phyloP scores from a whole-genome alignment of 1,139 yeast species.

The Saccharomyces pastorianus region DNA sequence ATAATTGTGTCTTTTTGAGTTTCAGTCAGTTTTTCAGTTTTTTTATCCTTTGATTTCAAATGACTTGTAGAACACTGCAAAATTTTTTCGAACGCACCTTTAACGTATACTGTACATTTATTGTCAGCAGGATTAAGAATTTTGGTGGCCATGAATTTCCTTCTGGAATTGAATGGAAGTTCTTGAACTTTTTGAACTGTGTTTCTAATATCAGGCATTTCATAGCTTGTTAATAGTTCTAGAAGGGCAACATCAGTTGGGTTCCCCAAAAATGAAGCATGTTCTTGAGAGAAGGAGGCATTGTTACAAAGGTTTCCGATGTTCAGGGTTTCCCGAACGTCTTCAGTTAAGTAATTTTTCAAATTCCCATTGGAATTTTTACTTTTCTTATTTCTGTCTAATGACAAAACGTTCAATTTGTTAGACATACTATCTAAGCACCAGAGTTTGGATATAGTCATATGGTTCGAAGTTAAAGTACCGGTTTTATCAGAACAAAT shows the following conservation, averaged over 20 bases:
- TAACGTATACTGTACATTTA: conserved; percentile 52
- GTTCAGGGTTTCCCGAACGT: conserved; percentile 49
- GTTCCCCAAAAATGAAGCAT: conserved; percentile 72
- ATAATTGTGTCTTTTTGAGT: conserved; percentile 40
- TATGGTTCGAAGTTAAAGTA: conserved; percentile 85
- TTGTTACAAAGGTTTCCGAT: conserved; percentile 82
- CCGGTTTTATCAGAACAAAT: conserved; percentile 95
- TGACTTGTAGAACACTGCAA: conserved; percentile 54
- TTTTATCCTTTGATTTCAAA: conserved; percentile 49
- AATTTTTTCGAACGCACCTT: conserved; percentile 86
- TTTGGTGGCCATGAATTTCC: conserved; percentile 79
- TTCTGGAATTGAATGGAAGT: conserved; percentile 72
- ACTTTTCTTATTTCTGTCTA: conserved; percentile 38
- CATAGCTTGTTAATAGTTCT: conserved; percentile 65
- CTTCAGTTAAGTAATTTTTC: conserved; percentile 43
- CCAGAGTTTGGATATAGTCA: conserved; percentile 88
- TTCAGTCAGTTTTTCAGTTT: conserved; percentile 42
- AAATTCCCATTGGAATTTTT: conserved; percentile 31
- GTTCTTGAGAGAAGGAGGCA: conserved; percentile 59
- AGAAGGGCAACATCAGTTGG: conserved; percentile 90
- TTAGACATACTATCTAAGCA: conserved; percentile 54
- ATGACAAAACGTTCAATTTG: conserved; percentile 37
- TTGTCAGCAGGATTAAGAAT: conserved; percentile 46
- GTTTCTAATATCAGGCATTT: conserved; percentile 59
- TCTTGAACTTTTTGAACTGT: conserved; percentile 49